phyloP scores from a whole-genome alignment of 2,329 filamentous ascomycete genomes.

The Fusarium tjaetaba region DNA sequence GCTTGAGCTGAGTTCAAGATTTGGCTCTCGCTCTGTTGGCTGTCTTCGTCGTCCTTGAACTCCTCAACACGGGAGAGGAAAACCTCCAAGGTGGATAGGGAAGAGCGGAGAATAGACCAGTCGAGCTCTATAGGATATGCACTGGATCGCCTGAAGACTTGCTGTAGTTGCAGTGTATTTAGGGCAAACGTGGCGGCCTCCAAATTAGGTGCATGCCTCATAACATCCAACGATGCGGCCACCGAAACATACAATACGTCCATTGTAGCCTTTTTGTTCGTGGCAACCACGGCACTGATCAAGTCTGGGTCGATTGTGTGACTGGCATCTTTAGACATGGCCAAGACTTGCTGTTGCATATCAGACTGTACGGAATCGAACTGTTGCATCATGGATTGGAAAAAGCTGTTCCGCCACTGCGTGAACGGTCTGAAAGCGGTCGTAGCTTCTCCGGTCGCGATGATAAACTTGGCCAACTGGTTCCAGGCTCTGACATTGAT shows the following conservation, averaged over 20 bases:
- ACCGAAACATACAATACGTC: conserved; percentile 63
- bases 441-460: conserved; percentile 58
- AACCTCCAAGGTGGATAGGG: conserved; percentile 58
- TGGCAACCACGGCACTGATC: conserved; percentile 60
- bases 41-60: conserved; percentile 51
- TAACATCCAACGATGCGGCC: conserved; percentile 61
- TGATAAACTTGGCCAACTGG: conserved; percentile 68
- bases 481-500: conserved; percentile 72
- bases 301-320: conserved; percentile 55
- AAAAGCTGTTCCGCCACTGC: conserved; percentile 65
- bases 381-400: conserved; percentile 66
- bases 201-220: conserved; percentile 58
- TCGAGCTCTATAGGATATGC: conserved; percentile 55
- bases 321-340: conserved; percentile 58
- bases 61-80: conserved; percentile 59
- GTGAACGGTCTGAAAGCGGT: conserved; percentile 59
- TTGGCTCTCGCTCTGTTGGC: conserved; percentile 51
- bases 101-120: conserved; percentile 58
- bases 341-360: conserved; percentile 64
- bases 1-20: conserved; percentile 52
- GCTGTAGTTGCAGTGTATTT: conserved; percentile 61
- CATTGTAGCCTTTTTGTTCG: conserved; percentile 63
- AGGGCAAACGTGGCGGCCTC: conserved; percentile 60
- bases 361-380: conserved; percentile 66
- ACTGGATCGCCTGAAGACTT: conserved; percentile 61